A percentile compares a stretch with the other conserved stretches of the same genome.
Conservation (phyloP, 805 yeast species). For the Barnettozyma siamensis region DNA sequence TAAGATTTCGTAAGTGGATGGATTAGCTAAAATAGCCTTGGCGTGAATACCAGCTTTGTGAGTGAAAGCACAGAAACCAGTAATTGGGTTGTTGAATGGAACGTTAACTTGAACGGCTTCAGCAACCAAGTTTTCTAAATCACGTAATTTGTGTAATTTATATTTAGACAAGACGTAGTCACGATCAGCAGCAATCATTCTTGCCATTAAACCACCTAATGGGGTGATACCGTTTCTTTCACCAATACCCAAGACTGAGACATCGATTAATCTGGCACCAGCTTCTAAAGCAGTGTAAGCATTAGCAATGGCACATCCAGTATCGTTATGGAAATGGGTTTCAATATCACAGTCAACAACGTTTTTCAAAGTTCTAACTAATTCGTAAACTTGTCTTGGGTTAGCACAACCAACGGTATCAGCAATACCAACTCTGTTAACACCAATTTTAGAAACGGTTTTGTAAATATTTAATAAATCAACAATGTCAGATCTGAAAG, state of each 20-base stretch:
- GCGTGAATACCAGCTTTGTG: constrained; percentile 99
- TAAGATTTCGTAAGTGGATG: constrained; percentile 96
- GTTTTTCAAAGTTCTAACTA: constrained; percentile 86
- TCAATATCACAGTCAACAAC: constrained; percentile 97
- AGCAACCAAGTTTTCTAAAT: constrained; percentile 91
- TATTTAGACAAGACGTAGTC: constrained; percentile 92
- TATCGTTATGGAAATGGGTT: constrained; percentile 98
- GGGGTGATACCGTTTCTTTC: constrained; percentile 99
- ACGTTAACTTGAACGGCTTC: constrained; percentile 95
- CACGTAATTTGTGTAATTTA: constrained; percentile 93
- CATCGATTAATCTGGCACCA: constrained; percentile 93
- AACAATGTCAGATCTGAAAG: constrained; percentile 94
- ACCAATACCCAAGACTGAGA: constrained; percentile 94
- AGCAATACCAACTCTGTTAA: constrained; percentile 97
- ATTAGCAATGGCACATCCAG: constrained; percentile 98
- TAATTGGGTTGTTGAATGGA: constrained; percentile 97
- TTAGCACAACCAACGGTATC: constrained; percentile 99
- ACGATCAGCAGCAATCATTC: constrained; percentile 98
- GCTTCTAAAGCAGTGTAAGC: constrained; percentile 98
- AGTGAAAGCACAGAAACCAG: constrained; percentile 99
- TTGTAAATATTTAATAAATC: constrained; percentile 92
- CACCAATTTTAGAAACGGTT: constrained; percentile 96
- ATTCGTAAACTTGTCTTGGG: constrained; percentile 97
- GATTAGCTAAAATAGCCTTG: constrained; percentile 96
- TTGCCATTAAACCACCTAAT: constrained; percentile 96